Base-by-base conservation (phyloP, 768 basidiomycete genomes). In the Termitomyces eurrhizus region DNA sequence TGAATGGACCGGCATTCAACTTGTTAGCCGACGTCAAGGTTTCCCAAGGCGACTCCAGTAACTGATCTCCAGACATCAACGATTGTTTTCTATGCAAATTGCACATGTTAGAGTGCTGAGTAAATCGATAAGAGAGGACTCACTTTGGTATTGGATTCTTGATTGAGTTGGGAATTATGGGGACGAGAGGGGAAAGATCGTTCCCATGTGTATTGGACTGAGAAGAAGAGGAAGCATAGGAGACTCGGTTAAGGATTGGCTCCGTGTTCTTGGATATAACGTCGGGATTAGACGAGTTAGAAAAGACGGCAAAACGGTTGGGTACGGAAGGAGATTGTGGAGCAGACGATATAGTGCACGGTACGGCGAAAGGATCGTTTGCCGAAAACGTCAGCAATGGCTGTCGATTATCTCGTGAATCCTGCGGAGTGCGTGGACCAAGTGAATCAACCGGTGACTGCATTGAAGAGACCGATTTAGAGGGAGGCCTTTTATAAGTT, bases 311-410 rank as follows among this genome's bases (percentile, higher is more conserved):
- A 33, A 83, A 73, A 58, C 79, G 78, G 67, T 74, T 80, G 24
- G 74, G 77, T 64, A 82, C 81, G 48, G 71, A 65, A 62, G 75
- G 73, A 72, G 69, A 72, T 68, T 68, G 79, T 57, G 69, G 75
- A 62, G 75, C 64, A 59, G 74, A 64, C 26, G 81, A 68, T 39
- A 82, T 75, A 46, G 77, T 75, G 48, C 77, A 77, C 21, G 81
- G 41, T 42, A 55, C 77, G 32, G 83, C 84, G 66, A 89, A 88
- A 6, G 87, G 87, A 73, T 89, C 87, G 7, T 75, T 60, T 65
- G 89, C 88, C 11, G 85, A 83, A 26, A 86, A 76, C 4, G 86
- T 86, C 56, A 88, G 68, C 58, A 89, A 72, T 2, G 88, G 88
- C 44, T 80, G 78, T 45, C 80, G 76, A 42, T 66, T 54, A 53